Evolutionary conservation across 1,139 yeast genomes (phyloP), one percentile per base, ranked within the genome.

Genomic region (Blastobotrys ciferrii): DNA sequence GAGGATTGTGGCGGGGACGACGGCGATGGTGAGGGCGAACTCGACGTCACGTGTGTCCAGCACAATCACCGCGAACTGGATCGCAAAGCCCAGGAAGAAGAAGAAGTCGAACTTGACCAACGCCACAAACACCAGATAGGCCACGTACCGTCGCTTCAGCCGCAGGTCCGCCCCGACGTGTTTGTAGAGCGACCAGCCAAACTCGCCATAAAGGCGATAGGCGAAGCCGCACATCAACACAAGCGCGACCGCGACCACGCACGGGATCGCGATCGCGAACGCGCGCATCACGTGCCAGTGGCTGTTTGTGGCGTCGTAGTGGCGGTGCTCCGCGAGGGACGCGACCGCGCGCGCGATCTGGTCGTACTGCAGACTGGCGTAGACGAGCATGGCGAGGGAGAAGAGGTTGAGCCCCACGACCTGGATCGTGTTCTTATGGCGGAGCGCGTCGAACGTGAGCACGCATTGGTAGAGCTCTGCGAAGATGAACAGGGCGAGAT

Each of bases 71-170:
- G 75, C 62, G 56, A 77, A 78, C 59, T 78, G 82, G 32, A 77
- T 70, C 1, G 81, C 76, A 60, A 77, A 78, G 1, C 80, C 82
- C 40, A 77, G 61, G 53, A 77, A 76, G 64, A 75, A 76, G 68
- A 75, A 76, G 48, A 76, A 72, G 54, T 73, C 77, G 55, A 75
- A 74, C 43, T 75, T 69, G 28, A 76, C 64, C 36, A 76, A 63
- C 4, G 75, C 63, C 40, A 56, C 56, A 49, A 60, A 63, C 30
- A 63, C 54, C 57, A 75, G 77, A 58, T 73, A 76, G 13, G 66
- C 58, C 42, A 70, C 63, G 58, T 72, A 75, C 56, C 75, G 67
- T 19, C 68, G 61, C 53, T 72, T 69, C 54, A 74, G 67, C n/a
- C 61, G 58, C 23, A 73, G 56, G 56, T 75, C 78, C 2, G 78